Percentiles rank a stretch among this genome's conserved stretches.
These are phyloP conservation scores for Basipetospora sp. DNA, from an alignment of 2,329 filamentous ascomycete species.

Conservation along the genomic window DNA sequence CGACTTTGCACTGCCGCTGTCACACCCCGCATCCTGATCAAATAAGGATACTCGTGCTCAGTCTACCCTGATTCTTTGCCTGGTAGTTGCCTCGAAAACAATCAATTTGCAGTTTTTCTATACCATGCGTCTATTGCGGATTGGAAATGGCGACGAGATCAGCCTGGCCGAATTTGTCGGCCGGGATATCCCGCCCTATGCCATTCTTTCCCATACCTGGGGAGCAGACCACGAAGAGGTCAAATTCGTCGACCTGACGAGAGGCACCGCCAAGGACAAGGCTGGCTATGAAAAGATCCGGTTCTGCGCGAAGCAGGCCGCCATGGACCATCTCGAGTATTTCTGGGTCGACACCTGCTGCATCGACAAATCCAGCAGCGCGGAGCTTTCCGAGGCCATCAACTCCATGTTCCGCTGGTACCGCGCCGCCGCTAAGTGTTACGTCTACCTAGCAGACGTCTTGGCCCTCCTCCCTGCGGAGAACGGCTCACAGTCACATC, in stretches of 20 bases:
- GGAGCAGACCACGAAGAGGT: conserved; percentile 13
- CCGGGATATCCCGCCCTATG: conserved; percentile 15
- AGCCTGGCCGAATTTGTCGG: no score
- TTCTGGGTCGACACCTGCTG: conserved; percentile 10
- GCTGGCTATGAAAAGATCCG: background rate
- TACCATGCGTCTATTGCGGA: no score
- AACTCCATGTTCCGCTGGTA: conserved; percentile 10
- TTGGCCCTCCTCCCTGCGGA: background rate
- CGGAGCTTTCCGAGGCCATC: conserved; percentile 5
- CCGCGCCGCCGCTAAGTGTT: conserved; percentile 6
- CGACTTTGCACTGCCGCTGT: no score
- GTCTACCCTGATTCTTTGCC: no score
- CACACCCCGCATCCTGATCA: no score
- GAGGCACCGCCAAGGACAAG: background rate
- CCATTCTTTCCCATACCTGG: conserved; percentile 19
- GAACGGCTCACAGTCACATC: no score
- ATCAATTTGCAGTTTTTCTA: no score
- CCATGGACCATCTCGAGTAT: background rate
- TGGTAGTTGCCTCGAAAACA: no score
- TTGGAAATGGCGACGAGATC: no score
- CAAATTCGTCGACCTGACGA: conserved; percentile 12
- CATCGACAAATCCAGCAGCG: conserved; percentile 10
- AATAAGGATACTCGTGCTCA: no score
- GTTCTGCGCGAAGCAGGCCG: background rate
- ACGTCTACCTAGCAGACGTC: conserved; percentile 8